Evolutionary conservation across 2,329 filamentous ascomycete species (phyloP).

Genomic region (Trichoderma arundinaceum): DNA sequence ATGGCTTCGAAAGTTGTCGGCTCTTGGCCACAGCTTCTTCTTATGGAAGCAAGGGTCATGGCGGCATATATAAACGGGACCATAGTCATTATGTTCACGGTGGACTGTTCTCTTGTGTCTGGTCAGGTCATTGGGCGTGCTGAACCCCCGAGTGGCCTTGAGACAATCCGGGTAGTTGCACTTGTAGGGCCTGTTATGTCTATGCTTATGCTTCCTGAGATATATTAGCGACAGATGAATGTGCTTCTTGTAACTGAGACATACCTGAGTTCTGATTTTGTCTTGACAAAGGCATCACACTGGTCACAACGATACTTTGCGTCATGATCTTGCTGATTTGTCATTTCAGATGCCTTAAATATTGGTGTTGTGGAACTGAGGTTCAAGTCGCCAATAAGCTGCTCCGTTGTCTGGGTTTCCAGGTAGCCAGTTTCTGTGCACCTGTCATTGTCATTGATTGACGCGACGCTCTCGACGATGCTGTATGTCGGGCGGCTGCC

Average conservation of each 20-base stretch:
- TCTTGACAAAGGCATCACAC: slow-evolving; percentile 54
- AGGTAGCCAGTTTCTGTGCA: slow-evolving; percentile 44
- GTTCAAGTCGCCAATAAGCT: slow-evolving; percentile 43
- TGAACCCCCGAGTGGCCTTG: slow-evolving; percentile 65
- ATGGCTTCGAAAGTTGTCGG: slow-evolving; percentile 88
- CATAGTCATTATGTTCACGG: slow-evolving; percentile 47
- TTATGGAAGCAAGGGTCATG: slow-evolving; percentile 38
- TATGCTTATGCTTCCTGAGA: slow-evolving; percentile 73
- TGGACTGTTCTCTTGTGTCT: slow-evolving; percentile 79
- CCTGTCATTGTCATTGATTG: slow-evolving; percentile 52
- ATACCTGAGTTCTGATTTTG: slow-evolving; percentile 62
- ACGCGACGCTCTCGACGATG: slow-evolving; percentile 48
- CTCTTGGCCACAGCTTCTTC: slow-evolving; percentile 75
- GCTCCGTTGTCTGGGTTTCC: slow-evolving; percentile 42
- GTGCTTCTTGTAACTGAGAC: slow-evolving; percentile 33
- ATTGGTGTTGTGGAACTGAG: slow-evolving; percentile 31
- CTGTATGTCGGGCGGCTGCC: slow-evolving; percentile 50
- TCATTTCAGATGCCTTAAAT: background rate
- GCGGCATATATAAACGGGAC: slow-evolving; percentile 39
- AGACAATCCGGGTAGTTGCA: slow-evolving; percentile 65
- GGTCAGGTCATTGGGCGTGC: slow-evolving; percentile 80
- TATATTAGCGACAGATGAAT: slow-evolving; percentile 34
- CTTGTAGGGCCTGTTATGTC: slow-evolving; percentile 70
- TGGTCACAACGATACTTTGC: slow-evolving; percentile 43
- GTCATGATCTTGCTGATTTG: background rate